A percentile compares a stretch with the other conserved stretches of the same genome.
Evolutionary conservation across 139 green algal species (phyloP).

Genomic region (Astrephomene gubernaculifera): DNA sequence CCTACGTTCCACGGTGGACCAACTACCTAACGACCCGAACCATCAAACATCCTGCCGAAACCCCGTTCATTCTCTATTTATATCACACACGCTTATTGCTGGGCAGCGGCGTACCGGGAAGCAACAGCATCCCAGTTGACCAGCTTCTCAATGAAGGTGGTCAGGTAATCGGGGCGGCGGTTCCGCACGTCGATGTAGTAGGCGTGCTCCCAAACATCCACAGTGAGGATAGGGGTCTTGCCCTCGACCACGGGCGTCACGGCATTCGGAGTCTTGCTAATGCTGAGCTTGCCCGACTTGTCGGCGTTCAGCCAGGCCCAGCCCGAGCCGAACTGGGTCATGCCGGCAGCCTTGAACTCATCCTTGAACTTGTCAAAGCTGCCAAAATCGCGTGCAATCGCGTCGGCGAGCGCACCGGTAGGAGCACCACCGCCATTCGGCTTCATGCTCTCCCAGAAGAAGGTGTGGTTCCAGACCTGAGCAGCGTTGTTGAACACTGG

Average conservation of each 20-base stretch:
- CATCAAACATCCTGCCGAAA: too few relatives aligned
- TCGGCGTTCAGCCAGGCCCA: constrained; percentile 94
- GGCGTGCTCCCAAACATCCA: constrained; percentile 95
- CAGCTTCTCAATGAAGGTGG: constrained; percentile 88
- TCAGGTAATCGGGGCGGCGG: constrained; percentile 82
- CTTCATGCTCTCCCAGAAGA: constrained; percentile 95
- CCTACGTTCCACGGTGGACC: too few relatives aligned
- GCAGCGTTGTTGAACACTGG: constrained; percentile 96
- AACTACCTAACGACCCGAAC: too few relatives aligned
- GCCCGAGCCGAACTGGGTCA: constrained; percentile 89
- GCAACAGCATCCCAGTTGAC: constrained; percentile 88
- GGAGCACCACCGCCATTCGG: constrained; percentile 84
- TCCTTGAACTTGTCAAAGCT: constrained; percentile 90
- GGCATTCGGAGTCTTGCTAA: constrained; percentile 96
- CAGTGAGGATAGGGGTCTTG: constrained; percentile 89
- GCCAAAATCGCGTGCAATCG: constrained; percentile 92
- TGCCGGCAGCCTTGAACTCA: constrained; percentile 86
- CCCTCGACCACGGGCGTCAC: constrained; percentile 84
- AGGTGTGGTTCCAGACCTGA: constrained; percentile 94
- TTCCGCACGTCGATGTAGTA: constrained; percentile 75
- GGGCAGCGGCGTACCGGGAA: constrained; percentile 61
- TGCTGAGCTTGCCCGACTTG: constrained; percentile 84
- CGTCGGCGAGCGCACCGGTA: constrained; percentile 76
- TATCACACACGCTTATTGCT: neutral
- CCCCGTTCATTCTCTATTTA: neutral